A percentile compares a stretch with the other conserved stretches of the same genome.
Conservation (phyloP, 768 basidiomycete genomes). For the Pleurotus citrinopileatus region DNA sequence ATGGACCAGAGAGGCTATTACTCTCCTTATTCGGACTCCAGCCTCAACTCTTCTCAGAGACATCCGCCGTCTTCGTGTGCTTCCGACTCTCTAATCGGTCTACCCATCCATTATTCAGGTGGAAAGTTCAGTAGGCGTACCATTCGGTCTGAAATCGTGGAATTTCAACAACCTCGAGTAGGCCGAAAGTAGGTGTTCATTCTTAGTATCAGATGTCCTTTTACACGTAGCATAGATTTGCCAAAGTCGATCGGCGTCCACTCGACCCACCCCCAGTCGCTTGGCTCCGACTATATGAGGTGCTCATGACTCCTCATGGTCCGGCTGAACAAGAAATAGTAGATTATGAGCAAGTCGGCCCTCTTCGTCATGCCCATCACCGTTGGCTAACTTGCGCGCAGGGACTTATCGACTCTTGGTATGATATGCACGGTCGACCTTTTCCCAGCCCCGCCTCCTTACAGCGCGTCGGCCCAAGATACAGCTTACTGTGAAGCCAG, state of each 20-base stretch:
- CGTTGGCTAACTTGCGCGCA: conserved; percentile 19
- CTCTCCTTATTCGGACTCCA: background rate
- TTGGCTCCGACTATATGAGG: conserved; percentile 48
- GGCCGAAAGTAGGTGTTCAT: conserved; percentile 53
- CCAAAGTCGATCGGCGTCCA: conserved; percentile 60
- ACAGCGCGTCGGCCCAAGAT: conserved; percentile 6
- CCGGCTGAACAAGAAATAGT: conserved; percentile 45
- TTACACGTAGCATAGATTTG: conserved; percentile 39
- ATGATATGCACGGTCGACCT: conserved; percentile 72
- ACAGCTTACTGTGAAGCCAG: conserved; percentile 8
- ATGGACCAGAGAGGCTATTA: background rate
- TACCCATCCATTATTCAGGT: conserved; percentile 42
- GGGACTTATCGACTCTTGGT: conserved; percentile 53
- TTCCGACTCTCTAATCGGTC: conserved; percentile 22
- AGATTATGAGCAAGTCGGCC: conserved; percentile 42
- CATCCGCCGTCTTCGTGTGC: background rate
- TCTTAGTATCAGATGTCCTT: conserved; percentile 8
- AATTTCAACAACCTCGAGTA: conserved; percentile 64
- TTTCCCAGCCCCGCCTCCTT: conserved; percentile 47
- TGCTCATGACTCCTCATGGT: conserved; percentile 33
- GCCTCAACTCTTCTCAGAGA: background rate
- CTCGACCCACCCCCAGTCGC: conserved; percentile 65
- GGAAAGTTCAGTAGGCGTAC: conserved; percentile 51
- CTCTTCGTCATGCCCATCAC: conserved; percentile 9
- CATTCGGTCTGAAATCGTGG: conserved; percentile 52